A percentile compares a stretch with the other conserved stretches of the same genome.
Evolutionary conservation across 257 asterid species (phyloP).

Genomic region (Lycium ferocissimum): DNA sequence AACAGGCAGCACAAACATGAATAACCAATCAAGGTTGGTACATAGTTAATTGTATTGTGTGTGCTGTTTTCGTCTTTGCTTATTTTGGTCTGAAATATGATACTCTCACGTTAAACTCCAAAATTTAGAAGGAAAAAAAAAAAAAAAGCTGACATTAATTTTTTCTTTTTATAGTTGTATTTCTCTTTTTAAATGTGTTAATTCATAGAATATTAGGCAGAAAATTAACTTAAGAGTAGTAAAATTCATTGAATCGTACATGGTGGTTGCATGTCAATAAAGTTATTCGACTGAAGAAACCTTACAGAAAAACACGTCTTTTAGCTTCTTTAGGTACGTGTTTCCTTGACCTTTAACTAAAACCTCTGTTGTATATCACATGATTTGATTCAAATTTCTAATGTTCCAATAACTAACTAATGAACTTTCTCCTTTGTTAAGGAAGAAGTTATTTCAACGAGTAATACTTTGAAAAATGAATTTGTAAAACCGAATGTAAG

Average conservation of each 20-base stretch:
- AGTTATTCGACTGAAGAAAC: background rate
- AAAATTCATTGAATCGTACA: background rate
- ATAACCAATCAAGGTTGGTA: constrained; percentile 86
- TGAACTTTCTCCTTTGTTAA: constrained; percentile 1
- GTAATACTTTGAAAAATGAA: constrained; percentile 6
- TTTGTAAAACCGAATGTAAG: background rate
- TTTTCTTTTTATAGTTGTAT: constrained; percentile 13
- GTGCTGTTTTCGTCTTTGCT: background rate
- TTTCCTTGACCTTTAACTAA: background rate
- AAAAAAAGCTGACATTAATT: background rate
- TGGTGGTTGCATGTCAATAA: background rate
- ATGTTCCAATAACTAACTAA: background rate
- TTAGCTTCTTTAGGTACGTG: background rate
- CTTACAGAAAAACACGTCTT: background rate
- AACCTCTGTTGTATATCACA: background rate
- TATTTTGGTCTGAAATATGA: background rate
- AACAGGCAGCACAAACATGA: constrained; percentile 99
- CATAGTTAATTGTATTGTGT: background rate
- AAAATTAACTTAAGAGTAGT: background rate
- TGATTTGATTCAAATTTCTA: constrained; percentile 10
- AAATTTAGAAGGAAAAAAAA: background rate
- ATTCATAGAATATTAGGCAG: background rate
- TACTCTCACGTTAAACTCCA: constrained; percentile 13
- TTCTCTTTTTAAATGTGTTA: background rate
- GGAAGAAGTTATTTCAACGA: background rate